Base-by-base conservation (phyloP, 768 basidiomycete genomes). In the Pisolithus marmoratus region DNA sequence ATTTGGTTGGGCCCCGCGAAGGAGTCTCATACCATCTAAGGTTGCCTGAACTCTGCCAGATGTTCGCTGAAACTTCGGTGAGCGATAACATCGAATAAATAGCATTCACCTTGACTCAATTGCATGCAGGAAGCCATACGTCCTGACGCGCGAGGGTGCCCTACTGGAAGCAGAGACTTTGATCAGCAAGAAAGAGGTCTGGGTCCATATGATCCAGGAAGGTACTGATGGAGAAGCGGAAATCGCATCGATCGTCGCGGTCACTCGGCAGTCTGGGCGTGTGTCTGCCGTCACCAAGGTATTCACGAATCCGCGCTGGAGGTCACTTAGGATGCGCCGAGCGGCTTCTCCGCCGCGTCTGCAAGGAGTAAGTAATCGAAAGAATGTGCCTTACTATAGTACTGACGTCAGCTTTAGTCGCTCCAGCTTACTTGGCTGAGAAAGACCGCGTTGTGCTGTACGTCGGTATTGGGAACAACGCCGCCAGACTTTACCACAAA, bases 241-340 rank as follows among this genome's bases (percentile, higher is more conserved):
- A 24, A 74, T 83, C 20, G 83, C 86, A 0, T 87, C 76, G 19
- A 79, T 90, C 38, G 83, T 83, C 5, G 86, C 86, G 15, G 79
- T 77, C 26, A 86, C 87, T 8, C 72, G 89, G 11, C 79, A 81
- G 53, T 81, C 74, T 23, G 70, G 74, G 1, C 72, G 59, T 5
- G 75, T 84, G 23, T 79, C 81, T 2, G 78, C 83, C 0, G 80
- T 90, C 42, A 84, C 84, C 37, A 90, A 90, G 63, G 87, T 90
- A 1, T 84, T 72, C 60, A 90, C 88, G 0, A 69, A 74, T 44
- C 70, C 78, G 0, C 36, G 58, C 2, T 84, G 78, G 74, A 72
- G 83, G 41, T 63, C 75, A 0, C 68, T n/a, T 62, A 1, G 78
- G 82, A 4, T 84, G 77, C 57, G 88, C 88, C 0, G 80, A 79